phyloP scores from a whole-genome alignment of 192 early-diverging fungal genomes.

The Dimargaris xerosporica region DNA sequence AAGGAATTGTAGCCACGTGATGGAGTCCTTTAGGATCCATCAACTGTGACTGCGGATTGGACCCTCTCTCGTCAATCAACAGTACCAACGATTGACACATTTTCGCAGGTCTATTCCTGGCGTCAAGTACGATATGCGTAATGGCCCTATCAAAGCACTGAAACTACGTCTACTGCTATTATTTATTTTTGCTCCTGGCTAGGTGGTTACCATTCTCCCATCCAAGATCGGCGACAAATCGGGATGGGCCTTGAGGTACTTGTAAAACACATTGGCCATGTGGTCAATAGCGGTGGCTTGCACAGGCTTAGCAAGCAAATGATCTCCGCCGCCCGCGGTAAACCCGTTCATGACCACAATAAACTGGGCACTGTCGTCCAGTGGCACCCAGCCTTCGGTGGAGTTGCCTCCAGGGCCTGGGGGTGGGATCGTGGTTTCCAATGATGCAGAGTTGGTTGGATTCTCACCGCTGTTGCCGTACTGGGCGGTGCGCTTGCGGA shows the following conservation, averaged over 20 bases:
- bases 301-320: constrained; percentile 22
- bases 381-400: constrained; percentile 20
- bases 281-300: constrained; percentile 12
- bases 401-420: constrained; percentile 11
- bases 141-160: no score
- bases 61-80: no score
- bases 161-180: no score
- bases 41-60: no score
- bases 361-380: constrained; percentile 31
- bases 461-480: constrained; percentile 11
- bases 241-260: constrained; percentile 21
- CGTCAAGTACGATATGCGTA: no score
- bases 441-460: constrained; percentile 12
- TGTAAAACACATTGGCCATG: constrained; percentile 19
- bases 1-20: no score
- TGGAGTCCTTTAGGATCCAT: no score
- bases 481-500: constrained; percentile 6
- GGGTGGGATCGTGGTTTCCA: constrained; percentile 2
- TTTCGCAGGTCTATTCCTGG: no score
- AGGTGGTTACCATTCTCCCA: constrained; percentile 9
- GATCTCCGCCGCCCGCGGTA: constrained; percentile 46
- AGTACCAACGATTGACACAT: no score
- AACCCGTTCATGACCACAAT: constrained; percentile 37
- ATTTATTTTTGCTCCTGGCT: no score
- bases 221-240: constrained; percentile 14